These are phyloP conservation scores for Colletotrichum eremochloae DNA, from an alignment of 2,329 filamentous ascomycete species.

Conservation along the genomic window DNA sequence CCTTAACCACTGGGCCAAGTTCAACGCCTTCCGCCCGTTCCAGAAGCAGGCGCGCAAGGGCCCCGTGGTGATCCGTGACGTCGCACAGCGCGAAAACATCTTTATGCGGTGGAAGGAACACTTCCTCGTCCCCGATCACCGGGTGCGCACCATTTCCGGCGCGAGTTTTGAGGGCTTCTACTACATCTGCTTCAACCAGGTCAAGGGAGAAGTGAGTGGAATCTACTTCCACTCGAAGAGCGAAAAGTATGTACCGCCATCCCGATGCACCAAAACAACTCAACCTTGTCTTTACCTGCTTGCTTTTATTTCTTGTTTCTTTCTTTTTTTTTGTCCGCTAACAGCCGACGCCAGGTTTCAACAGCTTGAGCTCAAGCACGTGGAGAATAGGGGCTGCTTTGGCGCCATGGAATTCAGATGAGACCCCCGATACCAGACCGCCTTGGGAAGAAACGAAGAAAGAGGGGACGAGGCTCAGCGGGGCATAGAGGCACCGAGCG, in stretches of 20 bases:
- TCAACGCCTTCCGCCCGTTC: slow-evolving; percentile 86
- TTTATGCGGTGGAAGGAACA: slow-evolving; percentile 99
- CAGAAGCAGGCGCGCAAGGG: slow-evolving; percentile 70
- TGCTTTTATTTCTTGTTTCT: background rate
- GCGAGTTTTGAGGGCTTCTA: slow-evolving; percentile 99
- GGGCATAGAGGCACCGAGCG: slow-evolving; percentile 24
- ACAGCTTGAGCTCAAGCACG: slow-evolving; percentile 90
- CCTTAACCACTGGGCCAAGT: slow-evolving; percentile 92
- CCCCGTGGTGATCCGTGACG: slow-evolving; percentile 72
- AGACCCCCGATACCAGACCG: slow-evolving; percentile 37
- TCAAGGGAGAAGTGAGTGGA: slow-evolving; percentile 86
- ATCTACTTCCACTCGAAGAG: slow-evolving; percentile 99
- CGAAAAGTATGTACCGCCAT: slow-evolving; percentile 80
- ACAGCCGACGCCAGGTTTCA: slow-evolving; percentile 76
- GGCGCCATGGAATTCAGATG: slow-evolving; percentile 84
- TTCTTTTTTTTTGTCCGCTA: slow-evolving; percentile 4
- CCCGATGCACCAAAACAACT: background rate
- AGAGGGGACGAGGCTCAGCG: slow-evolving; percentile 9
- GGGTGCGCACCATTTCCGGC: slow-evolving; percentile 89
- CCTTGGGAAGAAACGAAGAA: slow-evolving; percentile 2
- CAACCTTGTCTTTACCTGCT: background rate
- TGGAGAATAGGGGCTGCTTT: slow-evolving; percentile 86
- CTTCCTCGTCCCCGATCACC: slow-evolving; percentile 95
- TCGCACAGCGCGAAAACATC: slow-evolving; percentile 85
- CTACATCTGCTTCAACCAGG: slow-evolving; percentile 98